These are phyloP conservation scores for Debaryomycetaceae sp. DNA, from an alignment of 1,139 yeast species.

Conservation along the genomic window DNA sequence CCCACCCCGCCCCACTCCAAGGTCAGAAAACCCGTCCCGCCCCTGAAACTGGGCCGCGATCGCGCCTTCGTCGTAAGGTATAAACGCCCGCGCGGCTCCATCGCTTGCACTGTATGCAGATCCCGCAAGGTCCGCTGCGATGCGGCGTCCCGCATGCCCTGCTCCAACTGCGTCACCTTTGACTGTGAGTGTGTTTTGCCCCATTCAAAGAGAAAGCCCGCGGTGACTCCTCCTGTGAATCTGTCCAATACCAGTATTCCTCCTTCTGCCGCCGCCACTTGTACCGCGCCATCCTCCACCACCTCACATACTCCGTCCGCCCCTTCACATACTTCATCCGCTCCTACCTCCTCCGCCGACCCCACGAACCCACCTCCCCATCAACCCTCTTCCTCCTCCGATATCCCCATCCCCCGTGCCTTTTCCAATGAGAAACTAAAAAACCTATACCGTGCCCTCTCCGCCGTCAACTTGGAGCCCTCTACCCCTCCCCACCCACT, in stretches of 20 bases:
- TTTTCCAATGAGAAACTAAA: not conserved
- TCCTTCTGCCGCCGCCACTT: too few relatives aligned
- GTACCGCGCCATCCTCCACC: too few relatives aligned
- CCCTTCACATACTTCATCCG: too few relatives aligned
- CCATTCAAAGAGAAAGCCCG: constrained; percentile 44
- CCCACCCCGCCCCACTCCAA: too few relatives aligned
- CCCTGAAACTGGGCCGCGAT: constrained; percentile 18
- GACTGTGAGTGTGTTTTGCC: constrained; percentile 66
- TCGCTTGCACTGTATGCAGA: constrained; percentile 52
- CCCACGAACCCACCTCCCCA: too few relatives aligned
- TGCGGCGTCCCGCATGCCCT: constrained; percentile 59
- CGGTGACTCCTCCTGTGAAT: too few relatives aligned
- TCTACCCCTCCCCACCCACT: too few relatives aligned
- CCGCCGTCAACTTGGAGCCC: not conserved
- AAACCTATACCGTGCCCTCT: not conserved
- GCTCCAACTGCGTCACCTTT: constrained; percentile 68
- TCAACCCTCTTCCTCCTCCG: too few relatives aligned
- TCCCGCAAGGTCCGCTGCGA: constrained; percentile 65
- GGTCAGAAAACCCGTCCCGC: not conserved
- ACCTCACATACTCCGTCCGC: too few relatives aligned
- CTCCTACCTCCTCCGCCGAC: too few relatives aligned
- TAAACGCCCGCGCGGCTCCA: constrained; percentile 39
- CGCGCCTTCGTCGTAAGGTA: constrained; percentile 37
- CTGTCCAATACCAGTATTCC: too few relatives aligned
- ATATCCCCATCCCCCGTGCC: too few relatives aligned